Conservation (phyloP, 768 basidiomycete species). For the Trametes meyenii region DNA sequence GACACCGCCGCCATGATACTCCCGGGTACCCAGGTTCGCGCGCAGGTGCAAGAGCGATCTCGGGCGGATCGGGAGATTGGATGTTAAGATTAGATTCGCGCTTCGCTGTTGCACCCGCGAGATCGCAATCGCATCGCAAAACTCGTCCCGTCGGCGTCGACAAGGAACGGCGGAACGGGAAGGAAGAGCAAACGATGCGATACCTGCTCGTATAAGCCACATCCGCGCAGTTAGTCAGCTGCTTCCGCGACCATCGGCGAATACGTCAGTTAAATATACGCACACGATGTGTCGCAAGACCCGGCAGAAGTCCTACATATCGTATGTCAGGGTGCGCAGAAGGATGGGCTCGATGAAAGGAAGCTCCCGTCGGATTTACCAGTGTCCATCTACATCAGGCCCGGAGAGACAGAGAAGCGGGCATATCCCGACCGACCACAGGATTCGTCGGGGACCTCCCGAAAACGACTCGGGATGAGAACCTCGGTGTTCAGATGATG, state of each 20-base stretch:
- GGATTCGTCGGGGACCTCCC: not conserved
- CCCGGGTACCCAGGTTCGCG: conserved; percentile 1
- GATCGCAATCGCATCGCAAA: not conserved
- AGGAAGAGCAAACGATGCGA: not conserved
- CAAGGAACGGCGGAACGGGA: too few species aligned
- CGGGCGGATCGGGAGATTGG: conserved; percentile 19
- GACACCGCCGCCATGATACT: conserved; percentile 14
- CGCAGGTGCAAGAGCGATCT: conserved; percentile 3
- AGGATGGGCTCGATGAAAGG: not conserved
- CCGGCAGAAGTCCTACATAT: not conserved
- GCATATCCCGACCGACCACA: not conserved
- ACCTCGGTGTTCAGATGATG: not conserved
- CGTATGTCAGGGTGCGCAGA: not conserved
- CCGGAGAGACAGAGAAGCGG: not conserved
- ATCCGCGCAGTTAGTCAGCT: conserved; percentile 2
- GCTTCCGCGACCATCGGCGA: not conserved
- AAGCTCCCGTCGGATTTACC: not conserved
- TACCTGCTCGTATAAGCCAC: not conserved
- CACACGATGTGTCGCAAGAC: not conserved
- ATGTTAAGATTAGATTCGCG: conserved; percentile 12
- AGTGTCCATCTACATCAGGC: not conserved
- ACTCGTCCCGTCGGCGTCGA: not conserved
- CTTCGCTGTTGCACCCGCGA: not conserved
- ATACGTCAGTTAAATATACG: not conserved
- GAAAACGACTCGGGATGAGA: not conserved